Conservation (phyloP, 306 rosid genomes). For the Glycyrrhiza uralensis region DNA sequence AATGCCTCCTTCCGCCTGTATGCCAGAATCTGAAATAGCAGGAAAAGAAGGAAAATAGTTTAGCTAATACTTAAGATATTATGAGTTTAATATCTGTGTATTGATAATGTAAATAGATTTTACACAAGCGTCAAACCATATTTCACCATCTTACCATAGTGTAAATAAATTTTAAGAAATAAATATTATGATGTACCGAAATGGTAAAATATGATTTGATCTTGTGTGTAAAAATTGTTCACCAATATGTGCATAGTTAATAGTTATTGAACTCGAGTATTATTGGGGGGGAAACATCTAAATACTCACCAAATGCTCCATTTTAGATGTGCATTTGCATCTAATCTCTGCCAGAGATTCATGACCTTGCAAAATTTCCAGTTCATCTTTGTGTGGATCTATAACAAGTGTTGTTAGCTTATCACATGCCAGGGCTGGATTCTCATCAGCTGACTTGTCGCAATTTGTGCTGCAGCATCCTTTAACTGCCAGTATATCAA, state of each 20-base stretch:
- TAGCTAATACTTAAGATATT: background rate
- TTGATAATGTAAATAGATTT: no score
- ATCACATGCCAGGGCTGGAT: background rate
- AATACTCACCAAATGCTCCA: slow-evolving; percentile 63
- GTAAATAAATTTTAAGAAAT: no score
- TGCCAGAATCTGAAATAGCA: slow-evolving; percentile 70
- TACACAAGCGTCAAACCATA: no score
- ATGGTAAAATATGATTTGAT: no score
- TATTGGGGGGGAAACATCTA: background rate
- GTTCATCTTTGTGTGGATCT: slow-evolving; percentile 56
- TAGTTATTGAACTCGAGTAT: no score
- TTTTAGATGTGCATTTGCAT: slow-evolving; percentile 50
- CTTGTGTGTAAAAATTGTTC: no score
- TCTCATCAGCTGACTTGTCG: slow-evolving; percentile 32
- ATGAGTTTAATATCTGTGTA: no score
- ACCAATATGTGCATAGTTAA: no score
- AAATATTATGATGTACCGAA: no score
- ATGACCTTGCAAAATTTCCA: slow-evolving; percentile 61
- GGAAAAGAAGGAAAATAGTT: slow-evolving; percentile 1
- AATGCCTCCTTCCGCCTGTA: slow-evolving; percentile 57
- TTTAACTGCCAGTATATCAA: slow-evolving; percentile 68
- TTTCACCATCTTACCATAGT: no score
- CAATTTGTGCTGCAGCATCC: slow-evolving; percentile 25
- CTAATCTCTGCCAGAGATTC: slow-evolving; percentile 66
- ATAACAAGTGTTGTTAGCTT: slow-evolving; percentile 33